A percentile compares a stretch with the other conserved stretches of the same genome.
Conservation (phyloP, 495 filamentous ascomycete species). For the Aspergillus avenaceus region DNA sequence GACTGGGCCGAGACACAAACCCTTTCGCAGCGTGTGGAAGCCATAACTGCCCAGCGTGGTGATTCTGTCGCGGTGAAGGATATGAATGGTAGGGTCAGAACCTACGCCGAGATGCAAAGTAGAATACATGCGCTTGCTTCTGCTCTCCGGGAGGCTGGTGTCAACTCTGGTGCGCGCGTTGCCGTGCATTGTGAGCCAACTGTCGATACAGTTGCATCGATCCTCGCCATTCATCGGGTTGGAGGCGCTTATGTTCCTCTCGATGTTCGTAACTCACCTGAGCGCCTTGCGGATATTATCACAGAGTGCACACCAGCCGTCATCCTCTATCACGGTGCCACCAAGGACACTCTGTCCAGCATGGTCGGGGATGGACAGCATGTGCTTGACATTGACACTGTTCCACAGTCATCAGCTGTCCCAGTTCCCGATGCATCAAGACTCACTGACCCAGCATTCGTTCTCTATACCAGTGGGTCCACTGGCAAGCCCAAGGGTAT, state of each 20-base stretch:
- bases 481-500: constrained; percentile 39
- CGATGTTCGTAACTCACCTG: constrained; percentile 20
- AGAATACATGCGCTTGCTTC: constrained; percentile 24
- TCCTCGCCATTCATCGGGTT: constrained; percentile 48
- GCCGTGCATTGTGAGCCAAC: constrained; percentile 17
- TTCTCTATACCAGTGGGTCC: constrained; percentile 43
- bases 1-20: neutral
- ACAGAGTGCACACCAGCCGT: neutral
- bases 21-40: neutral
- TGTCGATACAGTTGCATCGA: constrained; percentile 42
- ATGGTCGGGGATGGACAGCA: neutral
- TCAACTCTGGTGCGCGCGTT: neutral
- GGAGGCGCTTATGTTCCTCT: constrained; percentile 52
- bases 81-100: neutral
- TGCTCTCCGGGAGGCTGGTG: constrained; percentile 23
- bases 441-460: constrained; percentile 8
- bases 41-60: neutral
- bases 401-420: neutral
- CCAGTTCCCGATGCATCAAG: constrained; percentile 12
- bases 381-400: neutral
- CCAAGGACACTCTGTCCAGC: neutral
- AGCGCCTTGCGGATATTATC: neutral
- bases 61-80: neutral
- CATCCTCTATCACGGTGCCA: neutral
- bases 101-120: neutral